Percentiles rank a stretch among this genome's conserved stretches.
These are phyloP conservation scores for Areca catechu DNA, from an alignment of 176 grass and related monocot genomes.

Conservation along the genomic window DNA sequence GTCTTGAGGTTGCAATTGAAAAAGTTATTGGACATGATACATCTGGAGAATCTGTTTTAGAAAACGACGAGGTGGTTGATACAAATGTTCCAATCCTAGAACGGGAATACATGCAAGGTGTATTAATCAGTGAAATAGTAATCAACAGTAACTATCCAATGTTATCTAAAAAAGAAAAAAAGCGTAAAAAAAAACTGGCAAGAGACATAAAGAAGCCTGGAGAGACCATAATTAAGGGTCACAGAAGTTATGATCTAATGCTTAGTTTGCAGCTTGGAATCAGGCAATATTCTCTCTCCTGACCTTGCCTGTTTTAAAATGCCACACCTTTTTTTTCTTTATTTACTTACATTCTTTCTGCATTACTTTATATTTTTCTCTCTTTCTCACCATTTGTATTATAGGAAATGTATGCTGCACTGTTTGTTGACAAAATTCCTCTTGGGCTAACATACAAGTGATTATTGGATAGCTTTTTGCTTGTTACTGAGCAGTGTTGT, in stretches of 20 bases:
- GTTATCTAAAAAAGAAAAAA: constrained; percentile 72
- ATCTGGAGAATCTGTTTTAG: constrained; percentile 27
- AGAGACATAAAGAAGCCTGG: constrained; percentile 78
- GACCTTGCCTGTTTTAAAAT: neutral
- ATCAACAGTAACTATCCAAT: constrained; percentile 50
- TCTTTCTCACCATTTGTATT: neutral
- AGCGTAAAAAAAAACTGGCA: constrained; percentile 59
- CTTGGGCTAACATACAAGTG: no score
- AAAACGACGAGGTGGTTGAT: constrained; percentile 40
- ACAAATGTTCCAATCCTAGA: constrained; percentile 60
- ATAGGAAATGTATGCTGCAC: no score
- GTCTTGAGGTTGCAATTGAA: constrained; percentile 84
- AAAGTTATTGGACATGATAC: constrained; percentile 56
- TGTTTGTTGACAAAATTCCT: no score
- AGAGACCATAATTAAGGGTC: constrained; percentile 92
- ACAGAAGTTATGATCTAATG: constrained; percentile 94
- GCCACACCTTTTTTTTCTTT: no score
- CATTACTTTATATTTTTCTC: constrained; percentile 7
- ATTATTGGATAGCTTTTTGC: no score
- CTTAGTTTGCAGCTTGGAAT: constrained; percentile 96
- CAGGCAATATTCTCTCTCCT: constrained; percentile 40
- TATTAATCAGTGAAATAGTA: constrained; percentile 90
- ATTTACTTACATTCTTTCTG: neutral
- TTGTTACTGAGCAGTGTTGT: no score
- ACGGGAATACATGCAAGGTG: constrained; percentile 97